Evolutionary conservation across 148 eudicot species (phyloP).

Genomic region (Cornus florida): DNA sequence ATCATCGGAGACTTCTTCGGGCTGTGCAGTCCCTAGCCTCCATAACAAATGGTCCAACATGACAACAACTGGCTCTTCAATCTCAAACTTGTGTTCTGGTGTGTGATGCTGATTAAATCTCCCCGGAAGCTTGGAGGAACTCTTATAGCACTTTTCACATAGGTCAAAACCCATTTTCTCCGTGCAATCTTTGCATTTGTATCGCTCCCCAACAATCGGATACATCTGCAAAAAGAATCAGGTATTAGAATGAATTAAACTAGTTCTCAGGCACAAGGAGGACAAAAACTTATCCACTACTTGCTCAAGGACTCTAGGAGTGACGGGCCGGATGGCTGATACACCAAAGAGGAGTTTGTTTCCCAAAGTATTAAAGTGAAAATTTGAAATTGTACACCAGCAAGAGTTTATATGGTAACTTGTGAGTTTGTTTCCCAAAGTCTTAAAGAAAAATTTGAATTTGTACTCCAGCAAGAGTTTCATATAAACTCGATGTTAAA

Average conservation of each 20-base stretch:
- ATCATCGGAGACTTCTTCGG: too few species aligned
- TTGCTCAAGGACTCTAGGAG: too few species aligned
- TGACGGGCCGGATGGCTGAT: neutral
- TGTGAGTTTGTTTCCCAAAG: neutral
- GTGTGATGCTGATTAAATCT: constrained; percentile 82
- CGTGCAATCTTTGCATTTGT: constrained; percentile 57
- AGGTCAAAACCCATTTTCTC: constrained; percentile 65
- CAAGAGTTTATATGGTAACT: neutral
- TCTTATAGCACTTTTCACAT: constrained; percentile 59
- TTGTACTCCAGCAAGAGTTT: neutral
- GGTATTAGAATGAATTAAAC: neutral
- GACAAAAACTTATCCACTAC: neutral
- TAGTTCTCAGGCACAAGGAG: neutral
- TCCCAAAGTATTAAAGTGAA: neutral
- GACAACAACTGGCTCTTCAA: constrained; percentile 15
- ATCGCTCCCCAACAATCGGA: constrained; percentile 68
- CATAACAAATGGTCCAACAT: neutral
- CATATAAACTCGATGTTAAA: too few species aligned
- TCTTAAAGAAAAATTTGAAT: neutral
- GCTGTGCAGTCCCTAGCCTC: neutral
- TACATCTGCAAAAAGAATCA: constrained; percentile 43
- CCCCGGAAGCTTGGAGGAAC: constrained; percentile 61
- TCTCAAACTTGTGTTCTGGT: constrained; percentile 57
- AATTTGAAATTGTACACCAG: neutral
- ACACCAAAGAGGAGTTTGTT: neutral